Conservation (phyloP, 345 rosid genomes). For the Eucalyptus pumila region DNA sequence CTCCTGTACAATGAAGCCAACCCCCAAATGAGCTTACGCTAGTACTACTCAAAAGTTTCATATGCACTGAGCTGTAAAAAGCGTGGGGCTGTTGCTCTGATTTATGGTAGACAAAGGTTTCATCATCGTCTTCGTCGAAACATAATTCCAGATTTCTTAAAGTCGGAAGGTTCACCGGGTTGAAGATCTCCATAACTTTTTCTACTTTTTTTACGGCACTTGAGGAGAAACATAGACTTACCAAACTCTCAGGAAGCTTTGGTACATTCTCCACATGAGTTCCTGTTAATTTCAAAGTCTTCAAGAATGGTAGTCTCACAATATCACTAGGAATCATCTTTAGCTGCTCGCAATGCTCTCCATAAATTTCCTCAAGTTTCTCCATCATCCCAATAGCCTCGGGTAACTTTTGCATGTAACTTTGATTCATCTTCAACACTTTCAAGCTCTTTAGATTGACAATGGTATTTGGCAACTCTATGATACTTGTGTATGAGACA, state of each 20-base stretch:
- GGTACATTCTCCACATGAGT: background rate
- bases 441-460: background rate
- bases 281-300: background rate
- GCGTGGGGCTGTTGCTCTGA: too few relatives aligned
- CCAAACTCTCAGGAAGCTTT: background rate
- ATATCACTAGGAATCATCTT: background rate
- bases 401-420: background rate
- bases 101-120: too few relatives aligned
- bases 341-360: accelerated
- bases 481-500: accelerated
- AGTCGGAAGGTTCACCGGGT: too few relatives aligned
- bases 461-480: background rate
- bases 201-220: too few relatives aligned
- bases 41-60: background rate
- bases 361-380: background rate
- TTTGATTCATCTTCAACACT: background rate
- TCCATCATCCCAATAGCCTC: background rate
- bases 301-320: background rate
- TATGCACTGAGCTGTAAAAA: too few relatives aligned
- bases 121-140: too few relatives aligned
- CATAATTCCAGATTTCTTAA: background rate
- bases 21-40: background rate
- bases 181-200: background rate
- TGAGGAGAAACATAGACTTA: background rate
- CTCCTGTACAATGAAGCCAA: background rate